Conservation (phyloP, 306 rosid genomes). For the Mimosa pudica region DNA sequence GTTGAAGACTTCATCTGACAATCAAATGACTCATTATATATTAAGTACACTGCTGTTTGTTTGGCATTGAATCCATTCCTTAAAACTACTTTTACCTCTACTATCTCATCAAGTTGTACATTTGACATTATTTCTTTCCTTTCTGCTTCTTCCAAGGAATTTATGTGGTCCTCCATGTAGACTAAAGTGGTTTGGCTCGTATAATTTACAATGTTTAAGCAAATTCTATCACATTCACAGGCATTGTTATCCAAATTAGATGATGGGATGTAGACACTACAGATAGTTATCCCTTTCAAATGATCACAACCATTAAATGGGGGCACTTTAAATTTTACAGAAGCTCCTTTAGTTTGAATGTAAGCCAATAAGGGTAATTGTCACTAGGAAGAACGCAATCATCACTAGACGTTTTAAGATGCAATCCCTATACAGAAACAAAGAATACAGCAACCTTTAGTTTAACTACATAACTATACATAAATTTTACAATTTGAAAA, state of each 20-base stretch:
- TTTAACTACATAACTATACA: neutral
- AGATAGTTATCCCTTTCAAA: neutral
- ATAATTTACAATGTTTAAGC: neutral
- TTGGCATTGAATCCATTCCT: neutral
- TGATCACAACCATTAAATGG: neutral
- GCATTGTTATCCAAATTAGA: neutral
- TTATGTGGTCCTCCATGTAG: neutral
- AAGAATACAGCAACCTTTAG: neutral
- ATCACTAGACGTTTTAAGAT: neutral
- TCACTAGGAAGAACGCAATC: neutral
- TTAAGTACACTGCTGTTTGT: neutral
- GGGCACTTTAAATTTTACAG: neutral
- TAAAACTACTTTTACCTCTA: neutral
- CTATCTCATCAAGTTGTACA: neutral
- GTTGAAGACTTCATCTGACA: neutral
- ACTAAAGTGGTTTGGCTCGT: neutral
- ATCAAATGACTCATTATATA: neutral
- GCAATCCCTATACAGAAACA: neutral
- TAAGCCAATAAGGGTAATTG: neutral
- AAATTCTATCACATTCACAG: neutral
- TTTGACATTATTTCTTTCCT: neutral
- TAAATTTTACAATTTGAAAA: too few species aligned
- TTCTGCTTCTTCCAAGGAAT: neutral
- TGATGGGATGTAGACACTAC: neutral
- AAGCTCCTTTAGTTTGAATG: neutral